Percentiles rank a stretch among this genome's conserved stretches.
phyloP scores from a whole-genome alignment of 306 rosid genomes.

The Cicer yamashitae region DNA sequence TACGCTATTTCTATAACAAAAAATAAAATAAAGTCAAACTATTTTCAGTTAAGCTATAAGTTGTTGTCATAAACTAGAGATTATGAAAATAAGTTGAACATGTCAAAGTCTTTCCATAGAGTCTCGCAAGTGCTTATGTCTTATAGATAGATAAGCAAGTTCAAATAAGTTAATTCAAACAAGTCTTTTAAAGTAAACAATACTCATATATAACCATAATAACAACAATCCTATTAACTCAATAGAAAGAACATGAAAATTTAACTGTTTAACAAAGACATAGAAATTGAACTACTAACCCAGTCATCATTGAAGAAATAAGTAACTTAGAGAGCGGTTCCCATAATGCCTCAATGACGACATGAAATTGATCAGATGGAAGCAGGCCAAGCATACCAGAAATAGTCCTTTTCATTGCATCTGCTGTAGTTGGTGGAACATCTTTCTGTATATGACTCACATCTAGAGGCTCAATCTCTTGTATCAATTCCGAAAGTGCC shows the following conservation, averaged over 20 bases:
- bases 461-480: conserved; percentile 93
- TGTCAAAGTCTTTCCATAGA: no score
- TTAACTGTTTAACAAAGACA: not conserved
- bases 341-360: conserved; percentile 89
- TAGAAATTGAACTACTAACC: conserved; percentile 55
- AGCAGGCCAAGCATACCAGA: conserved; percentile 97
- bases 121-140: no score
- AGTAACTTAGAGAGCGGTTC: conserved; percentile 87
- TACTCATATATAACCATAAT: not conserved
- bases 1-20: no score
- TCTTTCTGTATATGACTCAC: conserved; percentile 85
- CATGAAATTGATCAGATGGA: conserved; percentile 90
- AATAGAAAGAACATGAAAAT: not conserved
- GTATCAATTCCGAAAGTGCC: conserved; percentile 72
- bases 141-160: no score
- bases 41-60: no score
- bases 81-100: no score
- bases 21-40: no score
- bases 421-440: conserved; percentile 81
- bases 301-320: conserved; percentile 94
- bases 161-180: no score
- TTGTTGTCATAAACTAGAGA: no score
- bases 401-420: conserved; percentile 94
- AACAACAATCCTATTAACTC: not conserved
- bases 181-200: not conserved